These are phyloP conservation scores for Lunularia cruciata DNA, from an alignment of 225 moss, liverwort and hornwort species.

Conservation along the genomic window DNA sequence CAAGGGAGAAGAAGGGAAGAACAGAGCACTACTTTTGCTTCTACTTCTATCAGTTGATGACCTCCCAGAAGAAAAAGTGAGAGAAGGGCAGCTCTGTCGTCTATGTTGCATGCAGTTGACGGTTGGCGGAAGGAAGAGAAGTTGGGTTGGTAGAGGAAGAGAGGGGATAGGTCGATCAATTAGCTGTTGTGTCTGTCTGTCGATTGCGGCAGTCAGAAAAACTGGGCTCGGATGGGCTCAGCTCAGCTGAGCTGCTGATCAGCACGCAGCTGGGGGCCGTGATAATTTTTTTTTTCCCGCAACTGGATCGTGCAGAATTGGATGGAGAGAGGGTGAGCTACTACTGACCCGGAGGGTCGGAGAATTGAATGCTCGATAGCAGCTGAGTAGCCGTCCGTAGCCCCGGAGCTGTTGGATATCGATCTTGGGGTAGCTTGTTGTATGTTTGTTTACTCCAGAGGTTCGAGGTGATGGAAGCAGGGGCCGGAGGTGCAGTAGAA, in stretches of 20 bases:
- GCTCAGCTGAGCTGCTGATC: constrained; percentile 3
- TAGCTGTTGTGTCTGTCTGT: too few species aligned
- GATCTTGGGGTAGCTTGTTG: constrained; percentile 14
- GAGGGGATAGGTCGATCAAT: neutral
- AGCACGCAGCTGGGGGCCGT: neutral
- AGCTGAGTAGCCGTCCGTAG: constrained; percentile 4
- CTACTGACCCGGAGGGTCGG: neutral
- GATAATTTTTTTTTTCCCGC: too few species aligned
- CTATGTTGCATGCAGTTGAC: neutral
- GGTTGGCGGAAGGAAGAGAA: too few species aligned
- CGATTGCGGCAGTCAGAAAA: too few species aligned
- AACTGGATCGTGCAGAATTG: neutral
- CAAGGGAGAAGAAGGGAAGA: neutral
- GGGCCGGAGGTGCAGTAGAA: too few species aligned
- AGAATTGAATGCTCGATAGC: constrained; percentile 11
- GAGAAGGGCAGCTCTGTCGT: too few species aligned
- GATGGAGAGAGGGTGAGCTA: neutral
- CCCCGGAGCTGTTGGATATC: constrained; percentile 8
- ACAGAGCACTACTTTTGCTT: neutral
- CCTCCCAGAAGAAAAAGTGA: neutral
- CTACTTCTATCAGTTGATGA: neutral
- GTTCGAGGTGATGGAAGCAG: constrained; percentile 11
- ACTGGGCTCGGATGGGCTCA: too few species aligned
- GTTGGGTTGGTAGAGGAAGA: neutral
- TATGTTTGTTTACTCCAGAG: neutral